A percentile compares a stretch with the other conserved stretches of the same genome.
These are phyloP conservation scores for Pseudopyrenochaeta lycopersici DNA, from an alignment of 2,329 filamentous ascomycete genomes.

Conservation along the genomic window DNA sequence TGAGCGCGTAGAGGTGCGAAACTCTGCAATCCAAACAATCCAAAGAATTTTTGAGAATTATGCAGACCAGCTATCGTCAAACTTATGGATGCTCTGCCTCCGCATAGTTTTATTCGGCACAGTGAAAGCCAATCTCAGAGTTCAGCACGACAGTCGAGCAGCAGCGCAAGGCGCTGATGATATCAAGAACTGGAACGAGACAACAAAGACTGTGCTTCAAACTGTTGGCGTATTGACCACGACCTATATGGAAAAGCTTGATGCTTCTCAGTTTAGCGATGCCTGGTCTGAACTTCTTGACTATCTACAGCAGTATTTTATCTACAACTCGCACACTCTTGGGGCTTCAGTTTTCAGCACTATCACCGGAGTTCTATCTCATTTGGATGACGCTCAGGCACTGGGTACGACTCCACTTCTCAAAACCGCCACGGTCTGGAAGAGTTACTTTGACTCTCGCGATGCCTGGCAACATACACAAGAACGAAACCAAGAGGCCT, in stretches of 20 bases:
- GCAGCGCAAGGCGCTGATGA: conserved; percentile 27
- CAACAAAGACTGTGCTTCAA: conserved; percentile 49
- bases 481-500: conserved; percentile 75
- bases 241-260: conserved; percentile 78
- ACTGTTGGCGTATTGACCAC: conserved; percentile 67
- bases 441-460: conserved; percentile 40
- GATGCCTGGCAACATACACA: conserved; percentile 27
- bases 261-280: conserved; percentile 71
- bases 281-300: conserved; percentile 80
- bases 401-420: conserved; percentile 37
- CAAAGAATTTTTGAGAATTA: conserved; percentile 93
- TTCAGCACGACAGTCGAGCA: conserved; percentile 30
- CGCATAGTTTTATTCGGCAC: conserved; percentile 83
- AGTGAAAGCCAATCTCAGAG: conserved; percentile 67
- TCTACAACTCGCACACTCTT: conserved; percentile 50
- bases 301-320: conserved; percentile 67
- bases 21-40: conserved; percentile 89
- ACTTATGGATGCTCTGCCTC: conserved; percentile 85
- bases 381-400: conserved; percentile 26
- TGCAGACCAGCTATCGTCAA: conserved; percentile 77
- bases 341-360: conserved; percentile 54
- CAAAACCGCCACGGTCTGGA: conserved; percentile 48
- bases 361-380: conserved; percentile 51
- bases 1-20: conserved; percentile 77
- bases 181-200: conserved; percentile 49